These are phyloP conservation scores for Hyaloscypha finlandica DNA, from an alignment of 495 filamentous ascomycete species.

Conservation along the genomic window DNA sequence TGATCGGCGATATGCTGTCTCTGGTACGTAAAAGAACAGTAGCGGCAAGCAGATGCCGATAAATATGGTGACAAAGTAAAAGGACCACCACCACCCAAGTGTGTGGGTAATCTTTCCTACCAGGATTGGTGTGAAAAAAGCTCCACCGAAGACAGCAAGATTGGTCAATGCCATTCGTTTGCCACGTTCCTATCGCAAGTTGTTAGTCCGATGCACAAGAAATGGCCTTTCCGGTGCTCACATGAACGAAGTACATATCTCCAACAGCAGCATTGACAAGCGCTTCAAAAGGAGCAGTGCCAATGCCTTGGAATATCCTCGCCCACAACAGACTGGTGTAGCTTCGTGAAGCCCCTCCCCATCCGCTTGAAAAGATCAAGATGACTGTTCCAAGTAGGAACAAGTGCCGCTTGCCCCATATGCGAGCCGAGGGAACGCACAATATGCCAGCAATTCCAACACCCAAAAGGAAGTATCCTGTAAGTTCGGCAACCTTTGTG, in stretches of 20 bases:
- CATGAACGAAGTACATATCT: conserved; percentile 77
- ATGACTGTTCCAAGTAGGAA: conserved; percentile 80
- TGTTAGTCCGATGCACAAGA: conserved; percentile 9
- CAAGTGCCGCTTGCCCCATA: conserved; percentile 90
- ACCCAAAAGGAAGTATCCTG: conserved; percentile 85
- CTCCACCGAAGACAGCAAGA: conserved; percentile 85
- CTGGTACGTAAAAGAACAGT: conserved; percentile 78
- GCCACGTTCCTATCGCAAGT: conserved; percentile 63
- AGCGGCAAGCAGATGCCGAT: conserved; percentile 61
- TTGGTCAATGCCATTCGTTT: conserved; percentile 90
- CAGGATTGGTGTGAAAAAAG: conserved; percentile 87
- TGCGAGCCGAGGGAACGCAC: conserved; percentile 82
- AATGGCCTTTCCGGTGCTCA: conserved; percentile 39
- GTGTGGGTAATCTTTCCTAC: conserved; percentile 81
- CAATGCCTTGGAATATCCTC: conserved; percentile 73
- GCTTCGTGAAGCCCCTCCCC: conserved; percentile 71
- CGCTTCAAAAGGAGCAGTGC: conserved; percentile 74
- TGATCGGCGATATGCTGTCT: conserved; percentile 76
- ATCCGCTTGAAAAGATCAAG: conserved; percentile 69
- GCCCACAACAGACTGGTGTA: conserved; percentile 75
- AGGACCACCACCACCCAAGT: conserved; percentile 79
- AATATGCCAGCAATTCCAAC: conserved; percentile 78
- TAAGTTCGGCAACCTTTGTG: conserved; percentile 75
- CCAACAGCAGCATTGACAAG: conserved; percentile 77
- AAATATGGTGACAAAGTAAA: conserved; percentile 76